Conservation (phyloP, 805 yeast species). For the Teunomyces panamensis region DNA sequence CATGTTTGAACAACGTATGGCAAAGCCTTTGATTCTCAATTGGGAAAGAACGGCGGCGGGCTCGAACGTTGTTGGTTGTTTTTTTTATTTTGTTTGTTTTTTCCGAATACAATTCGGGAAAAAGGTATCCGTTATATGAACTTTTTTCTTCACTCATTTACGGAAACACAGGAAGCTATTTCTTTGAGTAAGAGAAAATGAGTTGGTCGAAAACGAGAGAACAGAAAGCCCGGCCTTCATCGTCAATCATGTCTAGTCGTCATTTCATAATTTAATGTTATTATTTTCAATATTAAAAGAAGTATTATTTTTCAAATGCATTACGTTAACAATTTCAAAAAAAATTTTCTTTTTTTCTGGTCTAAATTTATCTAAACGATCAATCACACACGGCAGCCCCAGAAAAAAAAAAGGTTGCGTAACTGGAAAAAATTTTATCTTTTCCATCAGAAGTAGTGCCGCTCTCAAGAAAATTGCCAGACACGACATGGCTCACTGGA, state of each 20-base stretch:
- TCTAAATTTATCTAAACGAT: conserved; percentile 3
- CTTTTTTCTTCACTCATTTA: too few relatives aligned
- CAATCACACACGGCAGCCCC: neutral
- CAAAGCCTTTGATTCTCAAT: neutral
- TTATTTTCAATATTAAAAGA: too few relatives aligned
- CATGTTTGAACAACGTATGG: neutral
- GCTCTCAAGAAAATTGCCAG: neutral
- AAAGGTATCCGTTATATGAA: too few relatives aligned
- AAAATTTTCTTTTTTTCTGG: neutral
- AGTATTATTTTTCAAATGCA: too few relatives aligned
- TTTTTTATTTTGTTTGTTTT: too few relatives aligned
- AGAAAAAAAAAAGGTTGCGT: neutral
- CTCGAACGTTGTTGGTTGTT: neutral
- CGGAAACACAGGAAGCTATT: too few relatives aligned
- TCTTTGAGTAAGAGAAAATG: too few relatives aligned
- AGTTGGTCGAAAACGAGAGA: too few relatives aligned
- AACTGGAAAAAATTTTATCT: conserved; percentile 23
- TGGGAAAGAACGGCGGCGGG: neutral
- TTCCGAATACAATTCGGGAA: too few relatives aligned
- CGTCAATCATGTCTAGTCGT: too few relatives aligned
- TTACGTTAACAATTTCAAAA: neutral
- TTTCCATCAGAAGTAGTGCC: conserved; percentile 21
- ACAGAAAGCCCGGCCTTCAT: too few relatives aligned
- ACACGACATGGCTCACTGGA: conserved; percentile 1
- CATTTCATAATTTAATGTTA: too few relatives aligned